Percentiles rank a stretch among this genome's conserved stretches.
phyloP scores from a whole-genome alignment of 768 basidiomycete species.

The Cytidiella melzeri region DNA sequence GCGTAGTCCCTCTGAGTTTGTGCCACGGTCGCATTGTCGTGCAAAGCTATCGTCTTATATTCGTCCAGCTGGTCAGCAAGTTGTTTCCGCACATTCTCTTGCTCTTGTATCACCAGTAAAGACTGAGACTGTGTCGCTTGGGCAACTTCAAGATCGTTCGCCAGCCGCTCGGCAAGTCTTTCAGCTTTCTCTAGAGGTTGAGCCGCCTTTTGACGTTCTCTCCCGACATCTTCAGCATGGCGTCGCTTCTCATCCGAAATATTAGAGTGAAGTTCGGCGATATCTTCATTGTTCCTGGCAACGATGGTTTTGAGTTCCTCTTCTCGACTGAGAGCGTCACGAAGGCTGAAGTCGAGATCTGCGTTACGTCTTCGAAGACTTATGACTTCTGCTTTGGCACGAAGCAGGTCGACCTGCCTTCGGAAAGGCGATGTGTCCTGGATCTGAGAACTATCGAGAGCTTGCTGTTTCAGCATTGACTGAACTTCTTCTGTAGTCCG shows the following conservation, averaged over 20 bases:
- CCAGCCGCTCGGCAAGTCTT: no score
- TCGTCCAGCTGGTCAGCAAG: background rate
- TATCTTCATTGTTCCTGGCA: background rate
- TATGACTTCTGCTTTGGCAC: background rate
- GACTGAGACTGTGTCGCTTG: no score
- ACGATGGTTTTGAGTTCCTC: no score
- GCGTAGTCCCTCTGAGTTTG: background rate
- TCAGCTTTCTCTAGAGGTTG: no score
- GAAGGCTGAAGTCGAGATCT: background rate
- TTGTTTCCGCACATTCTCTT: background rate
- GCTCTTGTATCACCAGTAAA: background rate
- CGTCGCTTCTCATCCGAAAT: no score
- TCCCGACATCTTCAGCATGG: background rate
- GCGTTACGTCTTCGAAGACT: constrained; percentile 1
- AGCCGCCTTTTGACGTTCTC: background rate
- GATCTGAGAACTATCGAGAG: background rate
- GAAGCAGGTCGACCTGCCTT: background rate
- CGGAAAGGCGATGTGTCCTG: background rate
- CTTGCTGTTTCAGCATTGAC: background rate
- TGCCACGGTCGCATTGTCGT: background rate
- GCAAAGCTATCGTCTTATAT: background rate
- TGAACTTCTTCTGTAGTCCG: background rate
- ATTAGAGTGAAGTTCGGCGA: no score
- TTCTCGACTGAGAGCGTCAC: no score
- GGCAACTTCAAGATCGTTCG: no score